These are phyloP conservation scores for Beauveria sp. DNA, from an alignment of 2,329 filamentous ascomycete species.

Conservation along the genomic window DNA sequence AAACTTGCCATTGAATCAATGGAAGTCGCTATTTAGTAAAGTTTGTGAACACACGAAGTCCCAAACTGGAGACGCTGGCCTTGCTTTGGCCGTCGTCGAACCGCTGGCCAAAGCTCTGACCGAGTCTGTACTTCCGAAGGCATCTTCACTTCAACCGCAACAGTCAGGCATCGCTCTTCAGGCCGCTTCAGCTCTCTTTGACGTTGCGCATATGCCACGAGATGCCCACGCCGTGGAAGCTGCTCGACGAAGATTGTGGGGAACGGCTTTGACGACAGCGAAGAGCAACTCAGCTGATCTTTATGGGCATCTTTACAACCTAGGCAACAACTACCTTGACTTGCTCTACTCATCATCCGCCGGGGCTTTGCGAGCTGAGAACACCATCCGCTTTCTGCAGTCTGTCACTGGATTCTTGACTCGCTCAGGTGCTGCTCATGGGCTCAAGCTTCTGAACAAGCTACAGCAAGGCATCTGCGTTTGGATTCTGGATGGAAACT, in stretches of 20 bases:
- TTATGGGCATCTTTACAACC: slow-evolving; percentile 58
- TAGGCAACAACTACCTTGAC: slow-evolving; percentile 45
- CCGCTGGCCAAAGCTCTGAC: slow-evolving; percentile 54
- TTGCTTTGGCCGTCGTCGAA: slow-evolving; percentile 61
- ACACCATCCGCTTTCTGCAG: slow-evolving; percentile 41
- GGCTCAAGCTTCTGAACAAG: slow-evolving; percentile 42
- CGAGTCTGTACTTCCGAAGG: slow-evolving; percentile 24
- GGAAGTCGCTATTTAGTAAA: slow-evolving; percentile 48
- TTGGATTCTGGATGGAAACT: slow-evolving; percentile 56
- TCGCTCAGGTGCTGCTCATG: neutral
- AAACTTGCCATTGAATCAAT: slow-evolving; percentile 37
- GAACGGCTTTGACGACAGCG: slow-evolving; percentile 21
- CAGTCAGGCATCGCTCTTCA: neutral
- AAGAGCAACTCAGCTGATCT: slow-evolving; percentile 49
- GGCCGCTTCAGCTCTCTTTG: slow-evolving; percentile 36
- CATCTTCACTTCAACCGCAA: neutral
- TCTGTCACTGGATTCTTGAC: slow-evolving; percentile 45
- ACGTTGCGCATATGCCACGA: slow-evolving; percentile 44
- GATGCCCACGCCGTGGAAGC: slow-evolving; percentile 58
- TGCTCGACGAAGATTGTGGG: slow-evolving; percentile 59
- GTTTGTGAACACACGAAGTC: slow-evolving; percentile 49
- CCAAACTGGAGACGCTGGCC: slow-evolving; percentile 60
- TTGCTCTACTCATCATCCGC: slow-evolving; percentile 44
- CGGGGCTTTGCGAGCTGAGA: slow-evolving; percentile 28
- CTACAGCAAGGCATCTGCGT: slow-evolving; percentile 53